These are phyloP conservation scores for Rhodotorula paludigena DNA, from an alignment of 768 basidiomycete species.

Conservation along the genomic window DNA sequence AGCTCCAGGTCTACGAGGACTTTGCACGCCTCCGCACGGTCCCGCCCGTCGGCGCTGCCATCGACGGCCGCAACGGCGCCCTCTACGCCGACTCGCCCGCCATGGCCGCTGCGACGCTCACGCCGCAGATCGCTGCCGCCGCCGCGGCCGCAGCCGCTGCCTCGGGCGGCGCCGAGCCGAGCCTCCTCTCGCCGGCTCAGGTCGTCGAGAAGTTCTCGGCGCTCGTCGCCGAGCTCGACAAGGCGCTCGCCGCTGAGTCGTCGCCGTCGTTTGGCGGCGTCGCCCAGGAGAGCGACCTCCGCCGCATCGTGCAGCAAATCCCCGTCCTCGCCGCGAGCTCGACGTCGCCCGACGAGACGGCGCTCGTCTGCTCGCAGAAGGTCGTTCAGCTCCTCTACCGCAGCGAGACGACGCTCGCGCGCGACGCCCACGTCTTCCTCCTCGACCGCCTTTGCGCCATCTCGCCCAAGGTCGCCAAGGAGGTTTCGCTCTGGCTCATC, in stretches of 20 bases:
- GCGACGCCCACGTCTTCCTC: conserved; percentile 78
- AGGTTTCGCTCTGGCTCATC: conserved; percentile 91
- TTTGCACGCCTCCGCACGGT: conserved; percentile 58
- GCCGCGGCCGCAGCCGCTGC: background rate
- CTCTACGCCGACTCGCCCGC: conserved; percentile 36
- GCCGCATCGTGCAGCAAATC: conserved; percentile 75
- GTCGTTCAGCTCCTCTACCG: conserved; percentile 93
- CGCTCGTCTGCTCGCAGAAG: conserved; percentile 89
- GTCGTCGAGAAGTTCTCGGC: conserved; percentile 78
- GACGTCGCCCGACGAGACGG: conserved; percentile 73
- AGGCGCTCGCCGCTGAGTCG: conserved; percentile 68
- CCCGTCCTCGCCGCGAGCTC: conserved; percentile 75
- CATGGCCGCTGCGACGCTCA: conserved; percentile 11
- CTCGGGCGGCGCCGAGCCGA: conserved; percentile 25
- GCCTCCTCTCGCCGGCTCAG: conserved; percentile 62
- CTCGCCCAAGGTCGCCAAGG: conserved; percentile 89
- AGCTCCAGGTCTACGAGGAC: conserved; percentile 89
- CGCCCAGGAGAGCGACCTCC: conserved; percentile 79
- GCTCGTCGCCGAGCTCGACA: conserved; percentile 66
- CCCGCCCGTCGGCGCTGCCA: conserved; percentile 5
- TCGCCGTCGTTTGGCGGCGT: conserved; percentile 64
- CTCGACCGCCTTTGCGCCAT: conserved; percentile 81
- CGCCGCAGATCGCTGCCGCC: conserved; percentile 4
- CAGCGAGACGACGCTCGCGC: conserved; percentile 72
- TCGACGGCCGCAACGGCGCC: conserved; percentile 30